A percentile compares a stretch with the other conserved stretches of the same genome.
These are phyloP conservation scores for Boechera retrofracta DNA, from an alignment of 345 rosid genomes.

Conservation along the genomic window DNA sequence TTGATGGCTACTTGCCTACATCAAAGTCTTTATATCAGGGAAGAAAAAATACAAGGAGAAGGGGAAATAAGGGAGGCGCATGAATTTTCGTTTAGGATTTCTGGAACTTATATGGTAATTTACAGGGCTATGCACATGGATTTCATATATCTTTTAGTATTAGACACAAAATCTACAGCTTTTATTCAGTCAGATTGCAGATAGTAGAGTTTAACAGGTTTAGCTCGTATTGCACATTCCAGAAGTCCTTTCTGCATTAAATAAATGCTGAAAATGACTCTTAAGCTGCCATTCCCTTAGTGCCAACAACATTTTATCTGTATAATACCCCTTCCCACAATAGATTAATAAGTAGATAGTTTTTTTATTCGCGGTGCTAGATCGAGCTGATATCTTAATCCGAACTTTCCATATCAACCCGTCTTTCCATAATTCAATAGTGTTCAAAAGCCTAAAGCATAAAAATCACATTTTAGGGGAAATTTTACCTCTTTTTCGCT, in stretches of 20 bases:
- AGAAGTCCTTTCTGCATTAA: background rate
- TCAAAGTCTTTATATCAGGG: constrained; percentile 20
- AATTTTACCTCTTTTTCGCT: constrained; percentile 65
- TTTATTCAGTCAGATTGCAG: constrained; percentile 12
- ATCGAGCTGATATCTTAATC: constrained; percentile 23
- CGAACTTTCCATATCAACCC: background rate
- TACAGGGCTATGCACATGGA: background rate
- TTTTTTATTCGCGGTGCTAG: background rate
- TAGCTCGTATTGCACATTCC: background rate
- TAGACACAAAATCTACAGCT: constrained; percentile 10
- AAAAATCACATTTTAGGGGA: background rate
- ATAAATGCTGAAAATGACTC: constrained; percentile 4
- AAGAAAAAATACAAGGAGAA: background rate
- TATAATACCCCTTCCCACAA: constrained; percentile 10
- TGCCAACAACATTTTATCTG: background rate
- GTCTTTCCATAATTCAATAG: constrained; percentile 22
- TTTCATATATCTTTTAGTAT: background rate
- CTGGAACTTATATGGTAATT: constrained; percentile 9
- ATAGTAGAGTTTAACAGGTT: constrained; percentile 23
- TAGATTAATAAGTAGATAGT: constrained; percentile 22
- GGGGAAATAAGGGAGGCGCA: background rate
- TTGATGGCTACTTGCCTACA: constrained; percentile 59
- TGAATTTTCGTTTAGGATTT: background rate
- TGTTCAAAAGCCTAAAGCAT: constrained; percentile 27
- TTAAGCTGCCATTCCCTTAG: constrained; percentile 14